A percentile compares a stretch with the other conserved stretches of the same genome.
Evolutionary conservation across 768 basidiomycete genomes (phyloP).

Genomic region (Pilatotrama ljubarskyi): DNA sequence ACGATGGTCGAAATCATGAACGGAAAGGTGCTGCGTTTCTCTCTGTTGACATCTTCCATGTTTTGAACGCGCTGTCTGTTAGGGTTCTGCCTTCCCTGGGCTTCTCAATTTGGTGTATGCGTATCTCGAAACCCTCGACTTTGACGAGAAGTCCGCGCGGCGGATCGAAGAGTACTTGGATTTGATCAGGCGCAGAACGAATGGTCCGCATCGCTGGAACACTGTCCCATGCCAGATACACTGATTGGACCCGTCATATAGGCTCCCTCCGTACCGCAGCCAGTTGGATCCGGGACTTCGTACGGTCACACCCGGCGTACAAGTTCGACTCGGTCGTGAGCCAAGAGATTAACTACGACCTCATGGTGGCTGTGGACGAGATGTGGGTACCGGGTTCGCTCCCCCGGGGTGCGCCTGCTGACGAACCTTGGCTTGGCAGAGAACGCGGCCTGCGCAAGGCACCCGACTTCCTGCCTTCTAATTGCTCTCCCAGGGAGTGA

Average conservation of each 20-base stretch:
- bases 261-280: constrained; percentile 85
- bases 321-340: constrained; percentile 90
- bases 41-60: background rate
- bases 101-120: constrained; percentile 77
- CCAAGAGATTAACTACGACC: constrained; percentile 91
- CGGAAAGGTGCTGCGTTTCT: constrained; percentile 63
- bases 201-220: constrained; percentile 52
- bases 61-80: background rate
- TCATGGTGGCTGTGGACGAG: constrained; percentile 85
- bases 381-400: constrained; percentile 58
- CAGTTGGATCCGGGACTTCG: constrained; percentile 91
- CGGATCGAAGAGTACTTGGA: constrained; percentile 79
- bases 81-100: constrained; percentile 75
- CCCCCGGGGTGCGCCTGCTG: constrained; percentile 1
- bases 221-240: background rate
- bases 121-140: constrained; percentile 85
- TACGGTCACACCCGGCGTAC: constrained; percentile 88
- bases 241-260: constrained; percentile 29
- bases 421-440: constrained; percentile 38
- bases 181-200: constrained; percentile 73
- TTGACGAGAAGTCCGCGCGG: constrained; percentile 55
- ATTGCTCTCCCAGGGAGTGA: background rate
- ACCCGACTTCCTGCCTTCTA: constrained; percentile 57
- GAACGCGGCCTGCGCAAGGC: constrained; percentile 66
- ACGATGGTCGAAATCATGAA: constrained; percentile 90